Percentiles rank a stretch among this genome's conserved stretches.
Conservation (phyloP, 2,329 filamentous ascomycete genomes). For the Fonsecaea nubica region DNA sequence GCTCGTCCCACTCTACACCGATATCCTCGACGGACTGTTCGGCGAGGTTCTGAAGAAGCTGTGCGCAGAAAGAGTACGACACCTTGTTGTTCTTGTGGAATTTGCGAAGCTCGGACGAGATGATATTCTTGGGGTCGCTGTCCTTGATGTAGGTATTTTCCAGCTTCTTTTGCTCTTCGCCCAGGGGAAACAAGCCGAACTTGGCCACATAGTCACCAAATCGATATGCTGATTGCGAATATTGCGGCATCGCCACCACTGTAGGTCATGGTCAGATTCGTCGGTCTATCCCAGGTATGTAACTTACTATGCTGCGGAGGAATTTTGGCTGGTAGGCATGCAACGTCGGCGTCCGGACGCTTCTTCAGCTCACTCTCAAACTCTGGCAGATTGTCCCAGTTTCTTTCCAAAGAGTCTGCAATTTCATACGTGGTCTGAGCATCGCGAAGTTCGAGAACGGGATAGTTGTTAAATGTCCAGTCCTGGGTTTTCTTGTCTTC, state of each 20-base stretch:
- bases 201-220: slow-evolving; percentile 36
- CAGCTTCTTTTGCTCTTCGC: slow-evolving; percentile 33
- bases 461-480: slow-evolving; percentile 37
- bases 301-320: slow-evolving; percentile 31
- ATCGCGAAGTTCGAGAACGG: slow-evolving; percentile 33
- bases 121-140: slow-evolving; percentile 33
- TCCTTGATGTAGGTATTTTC: slow-evolving; percentile 28
- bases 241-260: slow-evolving; percentile 36
- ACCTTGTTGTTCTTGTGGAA: slow-evolving; percentile 36
- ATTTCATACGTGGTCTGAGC: slow-evolving; percentile 33
- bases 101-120: slow-evolving; percentile 31
- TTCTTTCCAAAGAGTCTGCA: slow-evolving; percentile 31
- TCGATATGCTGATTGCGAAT: slow-evolving; percentile 36
- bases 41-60: slow-evolving; percentile 41
- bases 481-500: slow-evolving; percentile 37
- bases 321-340: slow-evolving; percentile 22
- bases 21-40: slow-evolving; percentile 68
- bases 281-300: not conserved
- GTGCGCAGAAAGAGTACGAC: slow-evolving; percentile 32
- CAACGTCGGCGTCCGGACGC: slow-evolving; percentile 32
- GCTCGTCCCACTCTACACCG: slow-evolving; percentile 97
- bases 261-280: not conserved
- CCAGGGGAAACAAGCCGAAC: slow-evolving; percentile 31
- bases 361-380: slow-evolving; percentile 31
- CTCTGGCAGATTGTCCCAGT: slow-evolving; percentile 32